These are phyloP conservation scores for Fusarium burgessii DNA, from an alignment of 2,329 filamentous ascomycete genomes.

Conservation along the genomic window DNA sequence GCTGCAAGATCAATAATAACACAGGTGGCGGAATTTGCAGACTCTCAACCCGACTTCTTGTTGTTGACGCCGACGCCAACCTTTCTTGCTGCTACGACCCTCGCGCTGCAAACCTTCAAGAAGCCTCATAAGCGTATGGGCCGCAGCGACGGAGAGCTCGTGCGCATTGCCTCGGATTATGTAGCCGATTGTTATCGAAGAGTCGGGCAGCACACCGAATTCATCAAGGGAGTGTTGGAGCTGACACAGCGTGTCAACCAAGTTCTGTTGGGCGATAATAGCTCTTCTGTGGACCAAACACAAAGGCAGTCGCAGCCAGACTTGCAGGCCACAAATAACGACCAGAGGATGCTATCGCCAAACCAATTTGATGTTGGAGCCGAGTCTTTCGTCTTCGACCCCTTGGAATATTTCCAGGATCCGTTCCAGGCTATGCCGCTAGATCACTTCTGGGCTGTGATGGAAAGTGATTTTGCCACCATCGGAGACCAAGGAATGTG, in stretches of 20 bases:
- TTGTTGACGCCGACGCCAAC: constrained; percentile 34
- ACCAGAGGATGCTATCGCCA: constrained; percentile 15
- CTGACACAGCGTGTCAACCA: constrained; percentile 31
- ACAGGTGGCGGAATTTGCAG: constrained; percentile 36
- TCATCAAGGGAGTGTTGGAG: constrained; percentile 29
- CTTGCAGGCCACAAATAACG: background rate
- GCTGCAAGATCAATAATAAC: constrained; percentile 39
- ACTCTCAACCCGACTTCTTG: constrained; percentile 22
- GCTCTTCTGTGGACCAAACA: constrained; percentile 7
- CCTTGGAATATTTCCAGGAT: constrained; percentile 38
- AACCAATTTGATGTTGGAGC: background rate
- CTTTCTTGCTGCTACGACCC: constrained; percentile 32
- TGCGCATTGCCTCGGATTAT: constrained; percentile 29
- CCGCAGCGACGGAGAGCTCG: constrained; percentile 39
- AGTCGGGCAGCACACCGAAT: constrained; percentile 29
- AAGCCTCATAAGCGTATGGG: constrained; percentile 43
- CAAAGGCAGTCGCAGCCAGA: constrained; percentile 13
- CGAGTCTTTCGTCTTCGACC: constrained; percentile 20
- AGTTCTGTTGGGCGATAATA: constrained; percentile 27
- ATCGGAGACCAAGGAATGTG: constrained; percentile 22
- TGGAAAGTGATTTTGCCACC: constrained; percentile 36
- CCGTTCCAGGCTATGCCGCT: constrained; percentile 43
- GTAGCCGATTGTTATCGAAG: constrained; percentile 29
- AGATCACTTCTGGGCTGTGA: constrained; percentile 44
- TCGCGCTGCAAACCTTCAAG: constrained; percentile 38